Evolutionary conservation across 2,329 filamentous ascomycete species (phyloP).

Genomic region (Hyphodiscus sp.): DNA sequence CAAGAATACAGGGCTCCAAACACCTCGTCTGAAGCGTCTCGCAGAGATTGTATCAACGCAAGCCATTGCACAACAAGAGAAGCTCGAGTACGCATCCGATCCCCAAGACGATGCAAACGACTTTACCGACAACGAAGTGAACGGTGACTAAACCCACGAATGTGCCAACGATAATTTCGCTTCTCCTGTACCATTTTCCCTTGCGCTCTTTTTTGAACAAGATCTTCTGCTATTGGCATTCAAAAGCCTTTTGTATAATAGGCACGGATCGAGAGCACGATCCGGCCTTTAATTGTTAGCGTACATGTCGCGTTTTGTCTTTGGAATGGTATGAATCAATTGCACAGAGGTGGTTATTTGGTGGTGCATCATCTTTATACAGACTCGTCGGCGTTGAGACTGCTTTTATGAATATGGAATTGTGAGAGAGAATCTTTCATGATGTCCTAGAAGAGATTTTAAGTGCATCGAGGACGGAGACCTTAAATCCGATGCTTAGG

Average conservation of each 20-base stretch:
- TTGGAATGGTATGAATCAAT: conserved; percentile 10
- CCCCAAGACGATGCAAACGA: conserved; percentile 41
- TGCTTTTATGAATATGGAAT: conserved; percentile 16
- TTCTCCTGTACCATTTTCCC: conserved; percentile 30
- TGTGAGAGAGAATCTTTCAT: conserved; percentile 14
- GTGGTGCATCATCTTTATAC: conserved; percentile 21
- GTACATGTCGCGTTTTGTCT: conserved; percentile 16
- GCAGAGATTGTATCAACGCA: conserved; percentile 98
- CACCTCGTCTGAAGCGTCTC: conserved; percentile 84
- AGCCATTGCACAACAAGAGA: conserved; percentile 92
- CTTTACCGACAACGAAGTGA: conserved; percentile 31
- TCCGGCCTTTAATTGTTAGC: conserved; percentile 17
- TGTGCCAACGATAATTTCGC: conserved; percentile 18
- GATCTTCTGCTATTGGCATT: not conserved
- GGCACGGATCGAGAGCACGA: not conserved
- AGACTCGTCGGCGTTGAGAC: conserved; percentile 22
- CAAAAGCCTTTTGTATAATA: conserved; percentile 3
- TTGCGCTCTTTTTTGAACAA: not conserved
- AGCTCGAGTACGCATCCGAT: conserved; percentile 49
- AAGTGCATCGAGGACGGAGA: conserved; percentile 10
- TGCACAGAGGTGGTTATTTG: conserved; percentile 17
- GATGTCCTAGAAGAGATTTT: conserved; percentile 8
- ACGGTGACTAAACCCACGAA: conserved; percentile 21
- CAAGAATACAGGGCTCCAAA: conserved; percentile 71
- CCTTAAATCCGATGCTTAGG: conserved; percentile 4